Conservation (phyloP, 306 rosid species). For the Castanea mollissima region DNA sequence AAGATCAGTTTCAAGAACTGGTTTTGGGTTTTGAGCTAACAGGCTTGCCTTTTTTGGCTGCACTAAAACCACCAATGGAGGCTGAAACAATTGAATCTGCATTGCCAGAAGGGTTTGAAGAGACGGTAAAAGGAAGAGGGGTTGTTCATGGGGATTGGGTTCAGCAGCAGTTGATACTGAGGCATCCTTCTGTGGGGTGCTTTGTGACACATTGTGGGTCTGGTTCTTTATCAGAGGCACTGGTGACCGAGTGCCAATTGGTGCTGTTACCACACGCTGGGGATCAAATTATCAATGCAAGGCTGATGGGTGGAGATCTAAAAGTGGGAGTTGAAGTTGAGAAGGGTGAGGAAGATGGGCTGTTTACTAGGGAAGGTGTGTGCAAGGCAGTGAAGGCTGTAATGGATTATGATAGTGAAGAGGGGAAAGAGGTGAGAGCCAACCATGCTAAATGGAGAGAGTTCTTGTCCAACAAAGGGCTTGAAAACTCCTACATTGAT, state of each 20-base stretch:
- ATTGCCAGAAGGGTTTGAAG: conserved; percentile 14
- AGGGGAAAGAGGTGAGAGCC: conserved; percentile 31
- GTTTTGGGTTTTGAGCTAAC: conserved; percentile 39
- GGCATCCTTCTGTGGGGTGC: conserved; percentile 60
- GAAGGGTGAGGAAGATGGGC: conserved; percentile 56
- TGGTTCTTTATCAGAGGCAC: conserved; percentile 49
- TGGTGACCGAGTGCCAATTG: conserved; percentile 41
- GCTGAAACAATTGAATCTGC: conserved; percentile 16
- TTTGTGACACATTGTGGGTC: conserved; percentile 71
- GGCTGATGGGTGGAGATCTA: conserved; percentile 22
- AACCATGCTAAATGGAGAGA: conserved; percentile 40
- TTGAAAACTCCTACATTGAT: conserved; percentile 28
- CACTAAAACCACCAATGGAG: conserved; percentile 28
- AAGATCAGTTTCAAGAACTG: conserved; percentile 27
- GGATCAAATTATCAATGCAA: conserved; percentile 43
- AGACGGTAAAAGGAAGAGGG: conserved; percentile 27
- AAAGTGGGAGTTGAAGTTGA: conserved; percentile 53
- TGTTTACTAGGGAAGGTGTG: conserved; percentile 42
- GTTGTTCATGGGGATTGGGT: conserved; percentile 53
- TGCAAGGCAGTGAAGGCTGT: conserved; percentile 36
- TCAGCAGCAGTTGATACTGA: conserved; percentile 55
- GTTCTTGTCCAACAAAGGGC: not conserved
- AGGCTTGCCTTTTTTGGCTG: conserved; percentile 32
- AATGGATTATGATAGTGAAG: conserved; percentile 41
- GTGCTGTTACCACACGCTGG: conserved; percentile 38